Base-by-base conservation (phyloP, 1,284 basidiomycete genomes). In the Trichosporon sp. region DNA sequence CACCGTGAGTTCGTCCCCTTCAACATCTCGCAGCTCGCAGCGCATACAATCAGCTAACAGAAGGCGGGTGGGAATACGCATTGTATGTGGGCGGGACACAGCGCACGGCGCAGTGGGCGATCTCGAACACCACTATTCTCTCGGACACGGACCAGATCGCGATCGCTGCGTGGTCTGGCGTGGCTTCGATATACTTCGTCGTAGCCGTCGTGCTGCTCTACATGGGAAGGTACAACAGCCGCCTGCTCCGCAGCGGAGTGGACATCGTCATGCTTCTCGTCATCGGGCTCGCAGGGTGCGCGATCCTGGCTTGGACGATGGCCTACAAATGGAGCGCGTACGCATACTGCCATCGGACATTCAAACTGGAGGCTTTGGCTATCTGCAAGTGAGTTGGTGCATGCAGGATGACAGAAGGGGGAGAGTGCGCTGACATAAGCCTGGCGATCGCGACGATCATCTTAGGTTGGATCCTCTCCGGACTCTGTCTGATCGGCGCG, bases 371-470 rank as follows among this genome's bases (percentile, higher is more conserved):
- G 10, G 59, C 59, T 3, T 31, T 63, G 1, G 16, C 6, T 4
- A 2, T 63, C 8, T 63, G 59, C 59, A 35, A 37, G 59, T 63
- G 31, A 35, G 59, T 63, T 2, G 6, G 5, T 3, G 1, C n/a
- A 37, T 37, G 35, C 35, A 37, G 35, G 35, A 37, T 37, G 35
- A 10, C 8, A 7, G 35, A 37, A 37, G 7, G 4, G 5, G 5
- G 59, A n/a, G 14, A 7, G 59, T 32, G 11, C 10, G 59, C 59
- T 63, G 59, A 63, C 59, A 37, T 19, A 12, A 63, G 59, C 21
- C 59, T 63, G 14, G 59, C 59, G 59, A 63, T 63, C 16, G 32
- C 59, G 5, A 37, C 32, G 59, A 63, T 63, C 31, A 19, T 63
- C 6, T 4, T 37, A 12, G 59, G 59, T 1, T 63, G 59, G 59